Evolutionary conservation across 2,329 filamentous ascomycete species (phyloP), one percentile per base, ranked within the genome.

Genomic region (Decorospora gaudefroyi): DNA sequence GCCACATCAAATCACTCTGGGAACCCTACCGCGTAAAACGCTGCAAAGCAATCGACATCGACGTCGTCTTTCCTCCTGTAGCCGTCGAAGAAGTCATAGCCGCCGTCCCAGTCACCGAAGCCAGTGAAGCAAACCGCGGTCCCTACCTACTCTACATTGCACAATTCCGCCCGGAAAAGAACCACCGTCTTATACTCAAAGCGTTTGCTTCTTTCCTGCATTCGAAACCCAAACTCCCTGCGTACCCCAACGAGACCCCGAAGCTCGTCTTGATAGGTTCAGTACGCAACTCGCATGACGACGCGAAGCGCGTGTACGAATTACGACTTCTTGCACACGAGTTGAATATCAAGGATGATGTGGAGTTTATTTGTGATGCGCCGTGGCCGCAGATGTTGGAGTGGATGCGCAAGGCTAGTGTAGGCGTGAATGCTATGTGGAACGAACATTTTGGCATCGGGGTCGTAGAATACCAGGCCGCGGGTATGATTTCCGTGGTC

Each of bases 391-490:
- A 90, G 57, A 88, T 99, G 39, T 77, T 96, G 7, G 80, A 87
- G 21, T 90, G 88, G 82, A 76, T 97, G 49, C 76, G 82, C 39
- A 83, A 77, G 51, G 85, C 87, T 3, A 92, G 84, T 12, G 82
- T 99, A 1, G 93, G 93, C 35, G 90, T 95, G 19, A 99, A 99
- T 61, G 90, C 88, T 63, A 99, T 99, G 93, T 99, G 93, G 92
- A 97, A 96, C 68, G 93, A 99, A 74, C 93, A 99, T 71, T 99
- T 99, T 68, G 93, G 93, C 15, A 99, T 99, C 46, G 93, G 93
- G 1, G 91, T 97, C 11, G 93, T 99, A 27, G 93, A 99, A 75
- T 99, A 97, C 67, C 91, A 97, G 68, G 93, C 93, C 3, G 93
- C 93, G 0, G 93, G 93, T 1, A 76, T 99, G 45, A 90, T 99